These are phyloP conservation scores for Sugiyamaella sp. DNA, from an alignment of 1,139 yeast species.

Conservation along the genomic window DNA sequence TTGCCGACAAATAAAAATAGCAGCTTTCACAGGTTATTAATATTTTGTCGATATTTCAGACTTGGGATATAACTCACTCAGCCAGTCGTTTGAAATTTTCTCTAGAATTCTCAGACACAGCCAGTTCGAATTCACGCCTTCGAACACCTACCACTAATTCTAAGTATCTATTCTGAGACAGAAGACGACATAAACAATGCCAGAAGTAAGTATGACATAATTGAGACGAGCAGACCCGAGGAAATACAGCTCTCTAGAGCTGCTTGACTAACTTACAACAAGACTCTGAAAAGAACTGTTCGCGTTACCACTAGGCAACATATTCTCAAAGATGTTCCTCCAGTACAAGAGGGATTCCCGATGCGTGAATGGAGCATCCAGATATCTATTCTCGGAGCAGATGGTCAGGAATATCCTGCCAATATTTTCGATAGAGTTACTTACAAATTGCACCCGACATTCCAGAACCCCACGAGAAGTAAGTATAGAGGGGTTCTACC, in stretches of 20 bases:
- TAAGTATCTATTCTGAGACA: no score
- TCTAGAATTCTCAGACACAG: no score
- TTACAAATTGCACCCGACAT: constrained; percentile 92
- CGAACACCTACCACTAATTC: no score
- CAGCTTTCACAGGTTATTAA: no score
- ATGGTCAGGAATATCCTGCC: constrained; percentile 86
- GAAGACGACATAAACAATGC: constrained; percentile 15
- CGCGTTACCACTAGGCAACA: constrained; percentile 88
- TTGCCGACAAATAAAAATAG: no score
- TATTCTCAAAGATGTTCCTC: constrained; percentile 79
- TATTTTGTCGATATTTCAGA: no score
- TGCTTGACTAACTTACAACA: constrained; percentile 4
- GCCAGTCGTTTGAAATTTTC: no score
- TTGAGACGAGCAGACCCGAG: not conserved
- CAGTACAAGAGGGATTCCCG: constrained; percentile 90
- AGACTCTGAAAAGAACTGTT: constrained; percentile 75
- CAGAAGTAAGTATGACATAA: constrained; percentile 13
- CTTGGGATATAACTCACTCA: no score
- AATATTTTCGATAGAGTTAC: constrained; percentile 89
- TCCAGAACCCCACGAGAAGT: constrained; percentile 78
- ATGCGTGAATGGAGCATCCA: constrained; percentile 92
- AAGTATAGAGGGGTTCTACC: constrained; percentile 16
- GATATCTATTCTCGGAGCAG: constrained; percentile 71
- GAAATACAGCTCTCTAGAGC: no score
- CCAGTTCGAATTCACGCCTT: no score